A percentile compares a stretch with the other conserved stretches of the same genome.
phyloP scores from a whole-genome alignment of 83 land plant species.

The Larix sibirica region DNA sequence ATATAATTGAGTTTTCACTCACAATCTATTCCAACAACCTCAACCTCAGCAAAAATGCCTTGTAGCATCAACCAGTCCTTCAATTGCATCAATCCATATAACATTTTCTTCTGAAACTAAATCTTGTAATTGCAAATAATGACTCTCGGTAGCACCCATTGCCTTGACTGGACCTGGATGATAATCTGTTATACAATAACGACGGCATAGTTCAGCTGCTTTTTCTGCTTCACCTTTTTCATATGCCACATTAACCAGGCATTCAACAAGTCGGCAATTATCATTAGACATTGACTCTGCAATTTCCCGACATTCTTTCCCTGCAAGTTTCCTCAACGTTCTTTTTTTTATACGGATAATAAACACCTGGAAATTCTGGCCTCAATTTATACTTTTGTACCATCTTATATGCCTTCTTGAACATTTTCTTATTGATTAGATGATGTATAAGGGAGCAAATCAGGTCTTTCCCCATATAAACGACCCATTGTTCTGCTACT shows the following conservation, averaged over 20 bases:
- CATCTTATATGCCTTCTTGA: slow-evolving; percentile 51
- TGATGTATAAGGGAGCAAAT: slow-evolving; percentile 47
- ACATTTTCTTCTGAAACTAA: slow-evolving; percentile 38
- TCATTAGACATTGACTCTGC: too few species aligned
- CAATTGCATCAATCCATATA: slow-evolving; percentile 52
- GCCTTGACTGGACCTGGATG: slow-evolving; percentile 24
- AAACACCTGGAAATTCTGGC: slow-evolving; percentile 51
- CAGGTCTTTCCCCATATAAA: slow-evolving; percentile 57
- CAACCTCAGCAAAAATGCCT: slow-evolving; percentile 42
- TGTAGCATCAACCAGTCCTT: slow-evolving; percentile 31
- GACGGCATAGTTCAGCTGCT: slow-evolving; percentile 53
- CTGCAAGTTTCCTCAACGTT: neutral
- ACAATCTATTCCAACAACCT: slow-evolving; percentile 69
- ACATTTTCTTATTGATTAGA: slow-evolving; percentile 37
- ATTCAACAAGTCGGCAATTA: too few species aligned
- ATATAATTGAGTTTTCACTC: slow-evolving; percentile 68
- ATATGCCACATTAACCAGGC: slow-evolving; percentile 51
- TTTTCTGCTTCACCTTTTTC: slow-evolving; percentile 72
- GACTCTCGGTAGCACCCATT: neutral
- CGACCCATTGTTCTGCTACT: slow-evolving; percentile 70
- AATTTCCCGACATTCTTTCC: too few species aligned
- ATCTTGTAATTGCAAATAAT: slow-evolving; percentile 35
- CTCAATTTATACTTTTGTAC: slow-evolving; percentile 46
- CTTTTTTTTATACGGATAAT: slow-evolving; percentile 55
- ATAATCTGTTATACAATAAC: slow-evolving; percentile 60